Evolutionary conservation across 1,284 basidiomycete genomes (phyloP).

Genomic region (Boletus semigastroideus): DNA sequence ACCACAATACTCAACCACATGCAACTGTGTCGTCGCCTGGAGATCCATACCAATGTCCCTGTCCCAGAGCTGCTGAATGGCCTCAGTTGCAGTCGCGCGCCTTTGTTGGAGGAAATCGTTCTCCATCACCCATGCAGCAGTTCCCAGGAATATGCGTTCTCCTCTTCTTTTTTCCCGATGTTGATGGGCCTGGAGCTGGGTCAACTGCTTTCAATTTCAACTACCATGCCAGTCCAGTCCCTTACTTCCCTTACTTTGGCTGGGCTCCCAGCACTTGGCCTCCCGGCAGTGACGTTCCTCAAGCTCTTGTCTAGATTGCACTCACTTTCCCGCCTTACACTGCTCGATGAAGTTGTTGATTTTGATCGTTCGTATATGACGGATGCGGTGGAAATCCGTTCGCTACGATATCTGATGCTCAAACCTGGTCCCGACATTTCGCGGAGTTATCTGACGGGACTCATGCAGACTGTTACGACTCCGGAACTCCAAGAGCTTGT

Average conservation of each 20-base stretch:
- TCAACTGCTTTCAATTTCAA: constrained; percentile 16
- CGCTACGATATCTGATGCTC: constrained; percentile 22
- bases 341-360: constrained; percentile 32
- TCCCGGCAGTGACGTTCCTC: constrained; percentile 23
- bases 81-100: constrained; percentile 23
- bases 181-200: constrained; percentile 26
- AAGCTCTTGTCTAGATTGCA: constrained; percentile 22
- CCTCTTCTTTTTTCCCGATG: constrained; percentile 23
- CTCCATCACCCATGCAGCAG: constrained; percentile 23
- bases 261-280: constrained; percentile 25
- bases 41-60: constrained; percentile 27
- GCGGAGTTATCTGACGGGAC: constrained; percentile 25
- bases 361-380: constrained; percentile 19
- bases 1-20: constrained; percentile 28
- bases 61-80: constrained; percentile 28
- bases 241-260: constrained; percentile 27
- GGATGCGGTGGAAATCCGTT: constrained; percentile 17
- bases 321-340: constrained; percentile 24
- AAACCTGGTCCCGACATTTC: constrained; percentile 33
- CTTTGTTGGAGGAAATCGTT: constrained; percentile 25
- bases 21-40: constrained; percentile 26
- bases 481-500: constrained; percentile 26
- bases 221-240: constrained; percentile 15
- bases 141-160: constrained; percentile 15
- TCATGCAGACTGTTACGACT: constrained; percentile 24